Base-by-base conservation (phyloP, 108 stramenopile species). In the Stephanodiscus minutulus region DNA sequence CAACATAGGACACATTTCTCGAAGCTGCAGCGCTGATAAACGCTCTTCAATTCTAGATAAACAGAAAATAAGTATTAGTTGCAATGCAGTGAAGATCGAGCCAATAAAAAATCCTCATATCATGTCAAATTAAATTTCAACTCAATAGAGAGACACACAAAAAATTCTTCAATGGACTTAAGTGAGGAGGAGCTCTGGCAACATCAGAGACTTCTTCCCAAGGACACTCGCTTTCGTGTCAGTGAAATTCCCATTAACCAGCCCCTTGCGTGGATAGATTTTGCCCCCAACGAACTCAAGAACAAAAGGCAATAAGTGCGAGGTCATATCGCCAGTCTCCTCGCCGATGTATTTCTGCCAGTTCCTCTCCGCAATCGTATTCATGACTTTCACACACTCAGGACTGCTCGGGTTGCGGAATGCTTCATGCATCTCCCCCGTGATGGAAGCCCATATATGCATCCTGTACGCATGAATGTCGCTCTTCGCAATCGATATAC, bases 401-500 rank as follows among this genome's bases (percentile, higher is more conserved):
- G 67, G 61, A 52, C 43, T 76, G 72, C 67, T 73, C 5, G 83
- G 83, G 46, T 81, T 60, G 44, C 79, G 79, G 62, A 76, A 83
- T 22, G 29, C 31, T 28, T 83, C 79, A n/a, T 81, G 58, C 75
- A 83, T 80, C 41, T 72, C 61, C 33, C 68, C 65, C 20, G 83
- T 81, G 22, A 77, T 64, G 37, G 78, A 64, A 9, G 79, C 75
- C 79, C 79, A 83, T 18, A 68, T 56, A 27, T 80, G 74, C 54
- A 83, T n/a, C 25, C 83, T 61, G 47, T 63, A 83, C 3, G 67
- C 83, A 68, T 83, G 79, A 59, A 83, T 49, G 41, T 83, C 83
- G 17, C 83, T 77, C 22, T 72, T 48, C 13, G 79, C 39, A 48
- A 81, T 61, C 18, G 72, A 67, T 29, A 47, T 43, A 9, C 66